phyloP scores from a whole-genome alignment of 305 asterid species.

The Fraxinus paxiana region DNA sequence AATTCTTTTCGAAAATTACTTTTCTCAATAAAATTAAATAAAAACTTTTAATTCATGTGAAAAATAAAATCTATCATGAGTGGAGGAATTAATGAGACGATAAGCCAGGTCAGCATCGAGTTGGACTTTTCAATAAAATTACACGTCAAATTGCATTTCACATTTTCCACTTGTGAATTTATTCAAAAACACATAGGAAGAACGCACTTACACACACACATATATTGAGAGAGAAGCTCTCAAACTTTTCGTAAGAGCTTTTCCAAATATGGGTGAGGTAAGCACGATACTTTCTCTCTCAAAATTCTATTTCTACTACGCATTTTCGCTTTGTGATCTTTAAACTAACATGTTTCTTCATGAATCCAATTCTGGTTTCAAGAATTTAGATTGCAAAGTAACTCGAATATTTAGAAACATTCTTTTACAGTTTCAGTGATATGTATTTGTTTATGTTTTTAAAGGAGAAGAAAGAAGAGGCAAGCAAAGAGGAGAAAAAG shows the following conservation, averaged over 20 bases:
- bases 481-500: conserved; percentile 6
- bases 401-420: neutral
- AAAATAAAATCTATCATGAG: too few relatives aligned
- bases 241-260: neutral
- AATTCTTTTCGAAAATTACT: too few relatives aligned
- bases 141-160: neutral
- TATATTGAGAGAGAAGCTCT: neutral
- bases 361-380: neutral
- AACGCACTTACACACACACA: neutral
- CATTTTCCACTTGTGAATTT: too few relatives aligned
- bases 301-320: neutral
- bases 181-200: neutral
- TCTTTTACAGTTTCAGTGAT: neutral
- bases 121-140: neutral
- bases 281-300: neutral
- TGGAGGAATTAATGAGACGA: neutral
- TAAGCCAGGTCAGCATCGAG: neutral
- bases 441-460: neutral
- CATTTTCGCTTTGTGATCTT: neutral
- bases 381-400: neutral
- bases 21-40: too few relatives aligned
- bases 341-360: neutral
- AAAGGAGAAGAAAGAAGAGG: conserved; percentile 52
- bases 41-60: neutral
- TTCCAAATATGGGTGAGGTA: neutral